Conservation (phyloP, 1,284 basidiomycete genomes). For the Leccinum fallax region DNA sequence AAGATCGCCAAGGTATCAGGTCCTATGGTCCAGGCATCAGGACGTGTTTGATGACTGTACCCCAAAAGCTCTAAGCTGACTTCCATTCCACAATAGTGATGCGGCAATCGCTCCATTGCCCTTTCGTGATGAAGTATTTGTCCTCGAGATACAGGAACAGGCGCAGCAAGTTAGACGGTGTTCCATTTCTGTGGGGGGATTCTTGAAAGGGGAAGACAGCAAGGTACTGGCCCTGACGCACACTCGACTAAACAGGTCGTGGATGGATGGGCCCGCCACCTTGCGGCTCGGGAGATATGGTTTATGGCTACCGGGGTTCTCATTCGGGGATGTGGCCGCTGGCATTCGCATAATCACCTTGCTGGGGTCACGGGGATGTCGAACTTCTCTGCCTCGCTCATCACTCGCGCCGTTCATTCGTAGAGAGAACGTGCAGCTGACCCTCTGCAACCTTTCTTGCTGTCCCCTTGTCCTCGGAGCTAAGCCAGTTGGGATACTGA, state of each 20-base stretch:
- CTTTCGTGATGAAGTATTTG: conserved; percentile 5
- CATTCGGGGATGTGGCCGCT: conserved; percentile 18
- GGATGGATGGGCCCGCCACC: conserved; percentile 5
- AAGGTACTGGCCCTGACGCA: conserved; percentile 8
- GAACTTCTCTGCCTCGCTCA: conserved; percentile 25
- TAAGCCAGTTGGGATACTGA: conserved; percentile 5
- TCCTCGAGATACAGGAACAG: conserved; percentile 6
- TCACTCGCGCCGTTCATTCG: conserved; percentile 23
- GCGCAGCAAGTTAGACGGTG: neutral
- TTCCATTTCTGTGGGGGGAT: conserved; percentile 8
- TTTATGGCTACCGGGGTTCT: conserved; percentile 14
- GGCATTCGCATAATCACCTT: conserved; percentile 10
- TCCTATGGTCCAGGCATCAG: neutral
- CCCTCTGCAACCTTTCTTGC: conserved; percentile 9
- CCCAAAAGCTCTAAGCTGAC: neutral
- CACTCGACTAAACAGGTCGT: conserved; percentile 10
- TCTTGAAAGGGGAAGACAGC: conserved; percentile 3
- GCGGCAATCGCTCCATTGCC: neutral
- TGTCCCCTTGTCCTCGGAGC: conserved; percentile 9
- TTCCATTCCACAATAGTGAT: conserved; percentile 7
- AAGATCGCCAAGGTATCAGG: neutral
- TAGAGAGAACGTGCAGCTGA: conserved; percentile 13
- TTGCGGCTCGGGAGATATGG: conserved; percentile 9
- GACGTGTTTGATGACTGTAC: conserved; percentile 1
- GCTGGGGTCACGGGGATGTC: conserved; percentile 22